A percentile compares a stretch with the other conserved stretches of the same genome.
These are phyloP conservation scores for Daldinia loculata DNA, from an alignment of 495 filamentous ascomycete genomes.

Conservation along the genomic window DNA sequence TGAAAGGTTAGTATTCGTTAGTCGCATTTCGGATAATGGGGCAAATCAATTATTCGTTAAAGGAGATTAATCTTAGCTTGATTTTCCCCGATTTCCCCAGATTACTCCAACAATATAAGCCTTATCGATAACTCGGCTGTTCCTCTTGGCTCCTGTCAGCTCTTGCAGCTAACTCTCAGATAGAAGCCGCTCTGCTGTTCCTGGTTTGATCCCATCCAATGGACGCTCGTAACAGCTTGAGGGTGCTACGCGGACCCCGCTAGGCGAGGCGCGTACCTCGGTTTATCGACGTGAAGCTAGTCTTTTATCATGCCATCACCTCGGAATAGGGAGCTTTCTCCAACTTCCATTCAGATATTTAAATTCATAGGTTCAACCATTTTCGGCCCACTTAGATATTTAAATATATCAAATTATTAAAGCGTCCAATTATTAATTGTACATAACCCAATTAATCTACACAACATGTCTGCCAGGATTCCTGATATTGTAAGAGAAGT, in stretches of 20 bases:
- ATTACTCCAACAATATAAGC: not conserved
- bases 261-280: constrained; percentile 25
- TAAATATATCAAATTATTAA: not conserved
- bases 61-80: constrained; percentile 2
- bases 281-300: constrained; percentile 23
- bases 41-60: constrained; percentile 13
- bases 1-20: constrained; percentile 11
- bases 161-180: constrained; percentile 1
- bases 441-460: not conserved
- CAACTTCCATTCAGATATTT: constrained; percentile 1
- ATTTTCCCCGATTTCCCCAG: constrained; percentile 23
- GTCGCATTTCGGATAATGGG: constrained; percentile 9
- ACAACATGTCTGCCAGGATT: constrained; percentile 70
- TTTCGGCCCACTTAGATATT: constrained; percentile 4
- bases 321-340: constrained; percentile 20
- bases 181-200: not conserved
- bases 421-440: not conserved
- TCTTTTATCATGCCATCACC: constrained; percentile 23
- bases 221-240: not conserved
- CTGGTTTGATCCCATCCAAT: not conserved
- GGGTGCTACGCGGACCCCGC: constrained; percentile 20
- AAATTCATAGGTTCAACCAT: constrained; percentile 8
- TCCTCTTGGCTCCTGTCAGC: constrained; percentile 5
- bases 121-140: constrained; percentile 7
- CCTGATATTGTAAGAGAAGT: constrained; percentile 68